These are phyloP conservation scores for Boletellus deceptivus DNA, from an alignment of 1,284 basidiomycete genomes.

Conservation along the genomic window DNA sequence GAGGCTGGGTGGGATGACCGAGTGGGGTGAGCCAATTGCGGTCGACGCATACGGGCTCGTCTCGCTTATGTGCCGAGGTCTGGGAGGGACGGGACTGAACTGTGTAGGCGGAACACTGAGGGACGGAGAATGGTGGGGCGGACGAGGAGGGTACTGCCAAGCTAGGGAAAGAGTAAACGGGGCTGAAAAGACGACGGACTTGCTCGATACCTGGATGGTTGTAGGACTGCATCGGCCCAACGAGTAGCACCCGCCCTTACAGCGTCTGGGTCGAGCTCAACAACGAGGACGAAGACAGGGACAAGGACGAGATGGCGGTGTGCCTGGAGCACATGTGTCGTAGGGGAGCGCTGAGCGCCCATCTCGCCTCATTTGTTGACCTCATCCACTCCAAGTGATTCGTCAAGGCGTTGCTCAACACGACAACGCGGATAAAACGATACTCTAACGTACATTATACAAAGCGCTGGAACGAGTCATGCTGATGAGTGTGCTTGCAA, in stretches of 20 bases:
- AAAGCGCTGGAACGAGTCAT: conserved; percentile 28
- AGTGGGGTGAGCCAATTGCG: not conserved
- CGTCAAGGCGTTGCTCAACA: not conserved
- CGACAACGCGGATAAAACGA: conserved; percentile 9
- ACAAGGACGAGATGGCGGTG: conserved; percentile 1
- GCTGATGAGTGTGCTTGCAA: conserved; percentile 37
- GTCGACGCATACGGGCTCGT: conserved; percentile 6
- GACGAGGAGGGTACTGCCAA: conserved; percentile 16
- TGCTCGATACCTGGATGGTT: conserved; percentile 28
- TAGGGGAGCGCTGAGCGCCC: conserved; percentile 19
- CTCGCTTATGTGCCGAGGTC: conserved; percentile 24
- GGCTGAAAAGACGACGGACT: not conserved
- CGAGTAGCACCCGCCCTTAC: not conserved
- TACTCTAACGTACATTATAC: conserved; percentile 46
- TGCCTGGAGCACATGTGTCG: not conserved
- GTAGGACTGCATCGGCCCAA: conserved; percentile 27
- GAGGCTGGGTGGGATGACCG: conserved; percentile 28
- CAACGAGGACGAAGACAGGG: not conserved
- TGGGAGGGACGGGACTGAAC: conserved; percentile 6
- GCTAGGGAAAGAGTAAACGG: conserved; percentile 17
- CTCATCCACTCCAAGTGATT: not conserved
- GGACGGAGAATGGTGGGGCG: conserved; percentile 26
- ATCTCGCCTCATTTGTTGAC: conserved; percentile 18
- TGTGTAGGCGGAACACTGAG: conserved; percentile 20
- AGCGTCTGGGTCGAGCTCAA: not conserved